phyloP scores from a whole-genome alignment of 2,329 filamentous ascomycete genomes.

The Gliomastix tumulicola region DNA sequence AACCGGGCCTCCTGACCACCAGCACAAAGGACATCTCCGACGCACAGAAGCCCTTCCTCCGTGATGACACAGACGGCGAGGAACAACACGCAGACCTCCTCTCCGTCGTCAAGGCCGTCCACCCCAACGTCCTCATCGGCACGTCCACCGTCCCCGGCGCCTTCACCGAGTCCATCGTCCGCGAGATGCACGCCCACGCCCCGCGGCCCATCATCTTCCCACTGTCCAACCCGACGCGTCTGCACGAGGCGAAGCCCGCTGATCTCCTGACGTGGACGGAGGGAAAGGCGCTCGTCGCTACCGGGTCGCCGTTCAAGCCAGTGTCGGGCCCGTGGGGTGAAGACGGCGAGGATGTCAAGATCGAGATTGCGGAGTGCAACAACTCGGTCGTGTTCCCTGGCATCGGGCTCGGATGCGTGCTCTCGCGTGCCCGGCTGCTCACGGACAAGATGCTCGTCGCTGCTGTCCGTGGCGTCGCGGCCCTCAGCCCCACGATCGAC shows the following conservation, averaged over 20 bases:
- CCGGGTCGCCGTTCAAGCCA: slow-evolving; percentile 74
- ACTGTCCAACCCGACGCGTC: slow-evolving; percentile 74
- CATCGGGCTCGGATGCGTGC: slow-evolving; percentile 72
- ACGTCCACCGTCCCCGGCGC: slow-evolving; percentile 72
- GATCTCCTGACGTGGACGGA: slow-evolving; percentile 75
- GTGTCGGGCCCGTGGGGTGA: slow-evolving; percentile 55
- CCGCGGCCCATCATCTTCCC: slow-evolving; percentile 73
- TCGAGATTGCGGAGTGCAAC: slow-evolving; percentile 71
- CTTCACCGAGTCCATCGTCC: slow-evolving; percentile 68
- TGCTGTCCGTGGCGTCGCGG: slow-evolving; percentile 66
- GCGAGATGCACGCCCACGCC: slow-evolving; percentile 68
- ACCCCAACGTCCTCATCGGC: slow-evolving; percentile 76
- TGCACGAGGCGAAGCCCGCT: slow-evolving; percentile 74
- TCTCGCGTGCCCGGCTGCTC: slow-evolving; percentile 59
- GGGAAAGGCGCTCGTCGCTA: slow-evolving; percentile 72
- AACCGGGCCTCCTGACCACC: slow-evolving; percentile 66
- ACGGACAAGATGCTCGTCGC: slow-evolving; percentile 77
- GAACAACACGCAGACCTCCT: slow-evolving; percentile 51
- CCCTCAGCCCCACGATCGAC: slow-evolving; percentile 59
- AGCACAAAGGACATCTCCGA: slow-evolving; percentile 55
- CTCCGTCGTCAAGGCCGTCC: slow-evolving; percentile 60
- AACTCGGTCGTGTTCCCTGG: slow-evolving; percentile 82
- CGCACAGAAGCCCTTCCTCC: slow-evolving; percentile 63
- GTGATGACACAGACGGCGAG: slow-evolving; percentile 57
- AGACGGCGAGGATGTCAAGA: slow-evolving; percentile 32